Conservation (phyloP, 1,284 basidiomycete genomes). For the Vanrija sp. region DNA sequence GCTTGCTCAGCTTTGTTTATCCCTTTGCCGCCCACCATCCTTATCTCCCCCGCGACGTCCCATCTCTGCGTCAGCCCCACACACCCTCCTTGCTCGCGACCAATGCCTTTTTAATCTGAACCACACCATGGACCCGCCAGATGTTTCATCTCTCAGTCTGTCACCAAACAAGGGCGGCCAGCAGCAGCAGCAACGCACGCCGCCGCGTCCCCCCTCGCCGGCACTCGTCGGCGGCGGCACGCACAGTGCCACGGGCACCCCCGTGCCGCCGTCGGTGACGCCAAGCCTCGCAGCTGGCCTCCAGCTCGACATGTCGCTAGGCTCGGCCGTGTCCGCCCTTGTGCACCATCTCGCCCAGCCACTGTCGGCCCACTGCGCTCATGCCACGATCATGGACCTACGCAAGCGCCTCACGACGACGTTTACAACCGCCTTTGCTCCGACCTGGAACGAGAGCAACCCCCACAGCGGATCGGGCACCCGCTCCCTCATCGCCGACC, state of each 20-base stretch:
- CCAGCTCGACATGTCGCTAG: constrained; percentile 30
- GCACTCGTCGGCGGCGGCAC: background rate
- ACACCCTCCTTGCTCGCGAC: background rate
- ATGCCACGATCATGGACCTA: constrained; percentile 27
- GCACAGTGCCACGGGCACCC: background rate
- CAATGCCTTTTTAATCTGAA: too few relatives aligned
- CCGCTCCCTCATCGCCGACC: constrained; percentile 41
- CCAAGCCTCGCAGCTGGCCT: constrained; percentile 8
- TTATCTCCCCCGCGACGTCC: background rate
- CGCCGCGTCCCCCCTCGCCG: constrained; percentile 2
- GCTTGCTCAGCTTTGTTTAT: background rate
- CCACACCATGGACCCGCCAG: constrained; percentile 7
- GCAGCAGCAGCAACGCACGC: background rate
- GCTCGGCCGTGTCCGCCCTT: constrained; percentile 36
- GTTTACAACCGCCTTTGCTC: constrained; percentile 23
- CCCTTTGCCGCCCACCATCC: background rate
- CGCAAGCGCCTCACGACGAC: constrained; percentile 23
- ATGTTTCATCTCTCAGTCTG: background rate
- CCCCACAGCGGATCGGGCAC: constrained; percentile 38
- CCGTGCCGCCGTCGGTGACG: constrained; percentile 2
- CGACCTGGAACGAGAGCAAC: constrained; percentile 39
- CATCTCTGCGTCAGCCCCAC: background rate
- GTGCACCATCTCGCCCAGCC: constrained; percentile 39
- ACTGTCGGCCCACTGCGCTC: constrained; percentile 33
- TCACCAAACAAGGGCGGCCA: too few relatives aligned